Evolutionary conservation across 768 basidiomycete species (phyloP), one percentile per base, ranked within the genome.

Genomic region (Lentinula sp.): DNA sequence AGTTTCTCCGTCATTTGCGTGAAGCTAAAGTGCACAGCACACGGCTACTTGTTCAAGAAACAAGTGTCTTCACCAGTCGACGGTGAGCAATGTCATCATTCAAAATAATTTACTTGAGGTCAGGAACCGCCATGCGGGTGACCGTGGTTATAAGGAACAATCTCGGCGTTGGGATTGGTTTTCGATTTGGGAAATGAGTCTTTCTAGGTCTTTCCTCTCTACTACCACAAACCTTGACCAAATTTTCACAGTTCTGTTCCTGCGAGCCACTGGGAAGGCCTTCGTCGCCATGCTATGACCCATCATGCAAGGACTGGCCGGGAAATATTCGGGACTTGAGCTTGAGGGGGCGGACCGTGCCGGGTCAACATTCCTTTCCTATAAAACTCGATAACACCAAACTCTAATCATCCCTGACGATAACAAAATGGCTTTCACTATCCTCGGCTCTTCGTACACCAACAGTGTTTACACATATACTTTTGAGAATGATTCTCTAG

Each of bases 391-490:
- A 51, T 48, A 48, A n/a, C 46, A 48, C 18, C 6, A 6, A 48
- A 21, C 18, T 48, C n/a, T 23, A 21, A 48, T 48, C 46, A 51
- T 15, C 18, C 16, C 51, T 35, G 18, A 13, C 9, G 34, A 54
- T 23, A 28, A 37, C 8, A 56, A 13, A 55, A 65, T 61, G 62
- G 23, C 59, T 28, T 57, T 56, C 48, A 59, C 31, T 10, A 88
- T 91, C 65, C 72, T 87, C 35, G 85, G 83, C 28, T 83, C 79
- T 53, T 86, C 88, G n/a, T 87, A 86, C 71, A 80, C 87, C 23
- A 75, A 84, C 67, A 76, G 80, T 40, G 78, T 93, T 63, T 77
- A 80, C 42, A 85, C 87, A 1, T 75, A 92, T 57, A 68, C 71
- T 18, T 93, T 94, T 66, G 82, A 90, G 66, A 76, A 84, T 8